Evolutionary conservation across 805 yeast genomes (phyloP).

Genomic region (Metschnikowia shivogae): DNA sequence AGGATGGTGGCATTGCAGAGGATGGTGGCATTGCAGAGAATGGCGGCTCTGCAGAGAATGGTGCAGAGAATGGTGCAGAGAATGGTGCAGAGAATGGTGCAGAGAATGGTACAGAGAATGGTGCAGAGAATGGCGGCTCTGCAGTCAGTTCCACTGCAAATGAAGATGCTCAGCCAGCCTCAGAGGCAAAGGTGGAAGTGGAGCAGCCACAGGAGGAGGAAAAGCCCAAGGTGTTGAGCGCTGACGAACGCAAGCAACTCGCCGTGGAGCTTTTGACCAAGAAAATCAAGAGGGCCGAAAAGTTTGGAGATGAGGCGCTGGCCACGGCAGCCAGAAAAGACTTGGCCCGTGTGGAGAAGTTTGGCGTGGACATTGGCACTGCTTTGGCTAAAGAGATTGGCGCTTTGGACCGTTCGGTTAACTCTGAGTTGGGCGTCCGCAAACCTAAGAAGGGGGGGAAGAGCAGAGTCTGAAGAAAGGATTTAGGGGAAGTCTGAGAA

Average conservation of each 20-base stretch:
- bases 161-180: slow-evolving; percentile 13
- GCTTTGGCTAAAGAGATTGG: slow-evolving; percentile 68
- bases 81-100: not conserved
- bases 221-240: slow-evolving; percentile 43
- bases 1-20: slow-evolving; percentile 4
- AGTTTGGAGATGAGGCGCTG: slow-evolving; percentile 67
- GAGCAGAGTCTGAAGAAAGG: slow-evolving; percentile 10
- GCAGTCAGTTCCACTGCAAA: not conserved
- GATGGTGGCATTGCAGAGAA: too few relatives aligned
- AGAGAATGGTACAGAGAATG: not conserved
- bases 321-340: slow-evolving; percentile 55
- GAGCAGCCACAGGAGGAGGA: slow-evolving; percentile 21
- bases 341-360: slow-evolving; percentile 71
- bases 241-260: slow-evolving; percentile 66
- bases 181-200: slow-evolving; percentile 13
- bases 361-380: slow-evolving; percentile 70
- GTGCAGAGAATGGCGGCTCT: not conserved
- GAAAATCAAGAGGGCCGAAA: slow-evolving; percentile 68
- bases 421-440: slow-evolving; percentile 17
- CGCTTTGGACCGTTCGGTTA: slow-evolving; percentile 37
- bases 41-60: too few relatives aligned
- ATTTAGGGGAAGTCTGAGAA: not conserved
- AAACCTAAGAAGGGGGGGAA: slow-evolving; percentile 11
- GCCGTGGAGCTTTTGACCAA: slow-evolving; percentile 65
- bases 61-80: not conserved